Evolutionary conservation across 1,284 basidiomycete genomes (phyloP).

Genomic region (Laetiporus sulphureus): DNA sequence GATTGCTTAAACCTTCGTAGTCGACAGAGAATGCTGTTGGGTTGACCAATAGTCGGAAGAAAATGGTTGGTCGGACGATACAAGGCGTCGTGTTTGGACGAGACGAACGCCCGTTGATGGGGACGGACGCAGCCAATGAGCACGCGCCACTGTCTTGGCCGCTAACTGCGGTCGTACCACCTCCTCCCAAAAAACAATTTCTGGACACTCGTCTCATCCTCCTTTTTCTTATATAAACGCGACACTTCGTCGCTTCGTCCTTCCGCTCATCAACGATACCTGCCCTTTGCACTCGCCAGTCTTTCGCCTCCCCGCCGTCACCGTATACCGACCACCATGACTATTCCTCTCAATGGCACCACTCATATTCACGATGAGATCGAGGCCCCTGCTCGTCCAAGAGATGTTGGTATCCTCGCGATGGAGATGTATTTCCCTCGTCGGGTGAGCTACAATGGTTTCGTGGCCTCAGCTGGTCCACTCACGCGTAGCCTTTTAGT

Average conservation of each 20-base stretch:
- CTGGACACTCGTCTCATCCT: slow-evolving; percentile 18
- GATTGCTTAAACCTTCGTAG: too few relatives aligned
- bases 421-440: slow-evolving; percentile 94
- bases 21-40: too few relatives aligned
- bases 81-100: neutral
- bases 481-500: slow-evolving; percentile 36
- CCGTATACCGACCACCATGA: slow-evolving; percentile 19
- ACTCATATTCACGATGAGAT: slow-evolving; percentile 18
- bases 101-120: too few relatives aligned
- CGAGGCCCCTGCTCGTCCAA: slow-evolving; percentile 51
- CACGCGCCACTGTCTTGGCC: neutral
- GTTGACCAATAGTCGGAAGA: neutral
- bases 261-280: neutral
- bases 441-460: slow-evolving; percentile 50
- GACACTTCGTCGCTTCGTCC: neutral
- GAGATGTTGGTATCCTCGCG: slow-evolving; percentile 89
- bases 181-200: slow-evolving; percentile 14
- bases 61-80: neutral
- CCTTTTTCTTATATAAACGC: slow-evolving; percentile 15
- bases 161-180: slow-evolving; percentile 8
- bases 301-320: slow-evolving; percentile 5
- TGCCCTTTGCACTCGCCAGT: slow-evolving; percentile 10
- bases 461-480: slow-evolving; percentile 15
- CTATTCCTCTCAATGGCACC: slow-evolving; percentile 24
- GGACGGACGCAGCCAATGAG: slow-evolving; percentile 7